phyloP scores from a whole-genome alignment of 2,329 filamentous ascomycete genomes.

The Camillea tinctor region DNA sequence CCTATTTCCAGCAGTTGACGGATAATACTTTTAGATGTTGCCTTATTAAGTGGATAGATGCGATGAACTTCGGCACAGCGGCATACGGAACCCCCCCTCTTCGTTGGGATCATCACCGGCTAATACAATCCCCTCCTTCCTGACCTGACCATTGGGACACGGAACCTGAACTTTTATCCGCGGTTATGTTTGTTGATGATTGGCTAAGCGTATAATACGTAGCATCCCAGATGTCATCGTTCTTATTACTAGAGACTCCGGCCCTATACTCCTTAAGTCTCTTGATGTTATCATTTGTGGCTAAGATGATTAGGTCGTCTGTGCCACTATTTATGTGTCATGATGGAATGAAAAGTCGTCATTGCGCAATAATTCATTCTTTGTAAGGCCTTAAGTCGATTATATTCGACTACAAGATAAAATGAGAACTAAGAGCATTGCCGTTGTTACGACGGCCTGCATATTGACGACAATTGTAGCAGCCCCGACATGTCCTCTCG shows the following conservation, averaged over 20 bases:
- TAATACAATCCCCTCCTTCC: neutral
- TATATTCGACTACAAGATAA: constrained; percentile 3
- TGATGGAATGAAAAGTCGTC: neutral
- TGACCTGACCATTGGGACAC: neutral
- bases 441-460: constrained; percentile 4
- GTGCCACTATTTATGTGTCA: neutral
- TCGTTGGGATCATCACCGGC: neutral
- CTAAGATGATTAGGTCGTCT: neutral
- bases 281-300: neutral
- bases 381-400: neutral
- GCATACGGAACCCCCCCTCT: too few relatives aligned
- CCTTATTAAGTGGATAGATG: neutral
- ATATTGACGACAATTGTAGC: constrained; percentile 12
- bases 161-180: neutral
- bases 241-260: neutral
- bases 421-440: constrained; percentile 8
- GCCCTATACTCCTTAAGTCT: neutral
- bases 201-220: neutral
- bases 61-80: neutral
- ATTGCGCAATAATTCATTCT: neutral
- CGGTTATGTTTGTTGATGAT: neutral
- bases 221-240: neutral
- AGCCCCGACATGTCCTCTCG: constrained; percentile 26
- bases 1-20: neutral
- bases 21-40: neutral